Evolutionary conservation across 1,284 basidiomycete genomes (phyloP), one percentile per base, ranked within the genome.

Genomic region (Amylostereum areolatum): DNA sequence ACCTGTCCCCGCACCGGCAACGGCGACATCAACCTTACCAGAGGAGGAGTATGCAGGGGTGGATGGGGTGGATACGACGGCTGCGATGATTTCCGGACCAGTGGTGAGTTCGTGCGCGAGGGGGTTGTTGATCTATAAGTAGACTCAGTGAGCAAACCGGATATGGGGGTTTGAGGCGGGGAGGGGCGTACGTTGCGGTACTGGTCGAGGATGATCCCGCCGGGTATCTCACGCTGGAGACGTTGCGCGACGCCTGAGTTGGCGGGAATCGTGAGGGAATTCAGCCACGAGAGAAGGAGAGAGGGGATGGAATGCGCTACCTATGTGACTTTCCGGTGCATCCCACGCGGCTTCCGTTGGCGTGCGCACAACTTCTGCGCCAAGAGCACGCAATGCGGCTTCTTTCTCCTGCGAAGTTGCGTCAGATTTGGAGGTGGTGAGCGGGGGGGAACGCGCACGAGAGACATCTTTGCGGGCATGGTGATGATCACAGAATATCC

Each of bases 381-480:
- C 96, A 2, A 98, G 76, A 0, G 93, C 92, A 49, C 89, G 83
- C 42, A 99, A 75, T 36, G 92, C 82, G 8, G 92, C 91, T 70
- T 96, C 93, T 69, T 99, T 99, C 71, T 99, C 95, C 81, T 85
- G 58, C 42, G 29, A 48, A 3, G 36, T 12, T 45, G 35, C 10
- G 35, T 55, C 31, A 56, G 46, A 12, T 12, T 25, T 8, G 36
- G 7, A 18, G 12, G 3, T 4, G 31, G 25, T 1, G 39, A 31
- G 36, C 8, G n/a, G 43, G 35, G 29, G 31, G 43, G 9, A 46
- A 45, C 32, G 66, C 78, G 49, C 52, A 84, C 82, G 52, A 86
- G 70, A 3, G 89, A 93, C 96, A 98, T 99, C 74, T 98, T 99
- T 63, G 94, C 86, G 44, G 95, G 96, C 64, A 97, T 74, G 50